These are phyloP conservation scores for Hypoxylon sp. DNA, from an alignment of 2,329 filamentous ascomycete species.

Conservation along the genomic window DNA sequence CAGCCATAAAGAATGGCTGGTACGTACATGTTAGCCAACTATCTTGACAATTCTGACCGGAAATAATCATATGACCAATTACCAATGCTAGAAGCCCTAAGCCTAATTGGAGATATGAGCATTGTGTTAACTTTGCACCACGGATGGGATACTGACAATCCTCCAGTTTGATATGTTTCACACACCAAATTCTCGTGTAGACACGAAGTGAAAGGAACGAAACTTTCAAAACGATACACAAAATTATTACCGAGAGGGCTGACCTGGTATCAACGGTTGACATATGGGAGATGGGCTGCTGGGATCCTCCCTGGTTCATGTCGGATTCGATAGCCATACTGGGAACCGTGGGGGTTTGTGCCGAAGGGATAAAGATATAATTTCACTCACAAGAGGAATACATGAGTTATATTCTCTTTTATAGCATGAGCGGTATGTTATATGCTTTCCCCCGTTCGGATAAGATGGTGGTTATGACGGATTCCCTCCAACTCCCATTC, in stretches of 20 bases:
- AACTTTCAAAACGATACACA: constrained; percentile 14
- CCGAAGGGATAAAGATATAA: no score
- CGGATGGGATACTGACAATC: constrained; percentile 32
- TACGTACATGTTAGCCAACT: neutral
- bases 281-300: no score
- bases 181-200: constrained; percentile 26
- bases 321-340: no score
- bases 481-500: no score
- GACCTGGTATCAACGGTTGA: constrained; percentile 3
- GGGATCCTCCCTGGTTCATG: no score
- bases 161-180: constrained; percentile 28
- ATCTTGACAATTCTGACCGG: neutral
- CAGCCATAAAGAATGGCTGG: constrained; percentile 11
- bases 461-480: no score
- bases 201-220: constrained; percentile 5
- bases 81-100: constrained; percentile 20
- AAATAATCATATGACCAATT: neutral
- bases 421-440: no score
- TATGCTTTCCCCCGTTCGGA: no score
- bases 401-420: no score
- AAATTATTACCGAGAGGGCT: constrained; percentile 5
- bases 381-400: no score
- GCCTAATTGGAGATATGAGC: constrained; percentile 10
- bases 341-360: no score
- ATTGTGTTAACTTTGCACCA: neutral